Evolutionary conservation across 2,329 filamentous ascomycete genomes (phyloP).

Genomic region (Alternaria dauci): DNA sequence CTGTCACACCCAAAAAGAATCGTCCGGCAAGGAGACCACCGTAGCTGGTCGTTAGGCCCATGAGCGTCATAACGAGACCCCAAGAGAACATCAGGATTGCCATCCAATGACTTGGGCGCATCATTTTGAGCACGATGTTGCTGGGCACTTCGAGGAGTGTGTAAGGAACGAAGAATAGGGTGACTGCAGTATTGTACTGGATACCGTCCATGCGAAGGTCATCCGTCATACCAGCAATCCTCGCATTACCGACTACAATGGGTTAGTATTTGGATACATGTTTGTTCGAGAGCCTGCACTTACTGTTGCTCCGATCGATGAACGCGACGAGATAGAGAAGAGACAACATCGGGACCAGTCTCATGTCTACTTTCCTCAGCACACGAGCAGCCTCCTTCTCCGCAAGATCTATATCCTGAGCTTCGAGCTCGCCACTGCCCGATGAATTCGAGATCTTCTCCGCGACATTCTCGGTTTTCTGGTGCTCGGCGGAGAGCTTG

Average conservation of each 20-base stretch:
- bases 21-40: conserved; percentile 59
- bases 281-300: neutral
- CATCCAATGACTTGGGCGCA: conserved; percentile 53
- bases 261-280: conserved; percentile 10
- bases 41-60: conserved; percentile 59
- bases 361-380: conserved; percentile 46
- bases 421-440: conserved; percentile 32
- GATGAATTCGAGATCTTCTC: conserved; percentile 39
- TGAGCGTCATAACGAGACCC: conserved; percentile 53
- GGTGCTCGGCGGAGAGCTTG: conserved; percentile 15
- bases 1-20: conserved; percentile 52
- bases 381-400: conserved; percentile 43
- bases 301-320: conserved; percentile 46
- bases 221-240: conserved; percentile 51
- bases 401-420: conserved; percentile 33
- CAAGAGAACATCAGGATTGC: conserved; percentile 51
- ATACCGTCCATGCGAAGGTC: conserved; percentile 51
- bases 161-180: conserved; percentile 54
- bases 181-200: conserved; percentile 53
- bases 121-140: conserved; percentile 55
- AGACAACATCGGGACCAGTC: conserved; percentile 41
- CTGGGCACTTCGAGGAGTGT: conserved; percentile 49
- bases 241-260: conserved; percentile 51
- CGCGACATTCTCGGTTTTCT: conserved; percentile 33
- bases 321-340: conserved; percentile 49